A percentile compares a stretch with the other conserved stretches of the same genome.
These are phyloP conservation scores for Trichophyton schoenleinii DNA, from an alignment of 2,329 filamentous ascomycete species.

Conservation along the genomic window DNA sequence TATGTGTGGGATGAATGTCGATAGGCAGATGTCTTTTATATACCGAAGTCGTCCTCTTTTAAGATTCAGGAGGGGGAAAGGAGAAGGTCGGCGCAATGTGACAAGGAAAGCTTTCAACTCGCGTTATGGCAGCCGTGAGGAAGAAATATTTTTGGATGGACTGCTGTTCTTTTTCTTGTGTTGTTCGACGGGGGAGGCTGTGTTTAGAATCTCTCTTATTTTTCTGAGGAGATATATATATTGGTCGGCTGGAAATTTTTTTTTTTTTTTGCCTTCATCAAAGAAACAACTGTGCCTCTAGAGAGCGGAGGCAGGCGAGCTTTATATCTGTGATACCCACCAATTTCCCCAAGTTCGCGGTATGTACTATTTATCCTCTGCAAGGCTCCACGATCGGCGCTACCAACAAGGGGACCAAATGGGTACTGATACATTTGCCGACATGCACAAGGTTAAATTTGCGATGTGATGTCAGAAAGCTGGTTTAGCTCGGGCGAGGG, in stretches of 20 bases:
- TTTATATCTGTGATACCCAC: conserved; percentile 4
- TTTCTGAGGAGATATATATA: background rate
- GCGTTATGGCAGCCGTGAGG: background rate
- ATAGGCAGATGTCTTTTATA: background rate
- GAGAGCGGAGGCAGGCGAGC: background rate
- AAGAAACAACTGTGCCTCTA: background rate
- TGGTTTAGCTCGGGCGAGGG: background rate
- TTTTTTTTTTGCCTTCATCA: background rate
- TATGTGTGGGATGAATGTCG: background rate
- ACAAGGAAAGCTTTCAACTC: background rate
- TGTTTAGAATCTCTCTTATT: background rate
- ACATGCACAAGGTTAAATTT: conserved; percentile 3
- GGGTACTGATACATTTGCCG: conserved; percentile 3
- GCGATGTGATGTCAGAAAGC: conserved; percentile 3
- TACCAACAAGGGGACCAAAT: background rate
- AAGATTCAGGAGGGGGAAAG: background rate
- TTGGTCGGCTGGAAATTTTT: background rate
- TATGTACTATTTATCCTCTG: conserved; percentile 1
- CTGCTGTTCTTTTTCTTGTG: background rate
- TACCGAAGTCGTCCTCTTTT: background rate
- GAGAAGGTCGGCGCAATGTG: background rate
- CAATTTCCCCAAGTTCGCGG: background rate
- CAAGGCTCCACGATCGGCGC: background rate
- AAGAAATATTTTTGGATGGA: background rate
- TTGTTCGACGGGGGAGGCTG: background rate